These are phyloP conservation scores for Trichoderma harzianum DNA, from an alignment of 2,329 filamentous ascomycete species.

Conservation along the genomic window DNA sequence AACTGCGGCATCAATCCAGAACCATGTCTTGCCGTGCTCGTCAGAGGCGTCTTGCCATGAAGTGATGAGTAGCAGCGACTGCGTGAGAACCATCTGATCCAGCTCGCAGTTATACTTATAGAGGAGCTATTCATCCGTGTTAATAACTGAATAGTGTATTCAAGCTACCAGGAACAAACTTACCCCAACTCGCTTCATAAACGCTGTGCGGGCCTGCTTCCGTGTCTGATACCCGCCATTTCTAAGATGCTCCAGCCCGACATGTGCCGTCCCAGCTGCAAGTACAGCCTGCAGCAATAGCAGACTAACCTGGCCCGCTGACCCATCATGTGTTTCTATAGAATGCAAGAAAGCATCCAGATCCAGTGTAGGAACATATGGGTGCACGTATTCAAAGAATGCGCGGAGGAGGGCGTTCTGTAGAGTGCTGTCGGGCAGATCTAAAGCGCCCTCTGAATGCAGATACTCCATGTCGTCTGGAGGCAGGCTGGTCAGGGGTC, in stretches of 20 bases:
- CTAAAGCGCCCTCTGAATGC: not conserved
- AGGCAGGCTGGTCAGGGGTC: constrained; percentile 6
- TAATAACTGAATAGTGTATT: not conserved
- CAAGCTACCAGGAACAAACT: not conserved
- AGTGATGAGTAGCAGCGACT: constrained; percentile 5
- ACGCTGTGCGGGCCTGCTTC: not conserved
- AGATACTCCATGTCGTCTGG: constrained; percentile 9
- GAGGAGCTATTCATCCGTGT: not conserved
- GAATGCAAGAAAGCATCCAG: not conserved
- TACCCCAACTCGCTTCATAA: constrained; percentile 1
- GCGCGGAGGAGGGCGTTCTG: not conserved
- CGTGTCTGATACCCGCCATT: not conserved
- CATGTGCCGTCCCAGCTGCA: constrained; percentile 11
- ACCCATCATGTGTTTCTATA: constrained; percentile 3
- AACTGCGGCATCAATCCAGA: constrained; percentile 11
- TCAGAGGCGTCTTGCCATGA: constrained; percentile 11
- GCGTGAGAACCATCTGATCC: constrained; percentile 13
- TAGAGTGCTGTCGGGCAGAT: not conserved
- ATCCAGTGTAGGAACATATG: constrained; percentile 9
- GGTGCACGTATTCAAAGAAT: constrained; percentile 7
- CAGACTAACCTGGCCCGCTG: constrained; percentile 4
- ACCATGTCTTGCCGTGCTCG: constrained; percentile 14
- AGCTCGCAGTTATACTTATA: constrained; percentile 13
- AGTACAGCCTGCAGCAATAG: not conserved
- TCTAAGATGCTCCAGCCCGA: not conserved